Evolutionary conservation across 371 early-diverging fungal species (phyloP), one percentile per base, ranked within the genome.

Genomic region (Blastocladiella emersonii): DNA sequence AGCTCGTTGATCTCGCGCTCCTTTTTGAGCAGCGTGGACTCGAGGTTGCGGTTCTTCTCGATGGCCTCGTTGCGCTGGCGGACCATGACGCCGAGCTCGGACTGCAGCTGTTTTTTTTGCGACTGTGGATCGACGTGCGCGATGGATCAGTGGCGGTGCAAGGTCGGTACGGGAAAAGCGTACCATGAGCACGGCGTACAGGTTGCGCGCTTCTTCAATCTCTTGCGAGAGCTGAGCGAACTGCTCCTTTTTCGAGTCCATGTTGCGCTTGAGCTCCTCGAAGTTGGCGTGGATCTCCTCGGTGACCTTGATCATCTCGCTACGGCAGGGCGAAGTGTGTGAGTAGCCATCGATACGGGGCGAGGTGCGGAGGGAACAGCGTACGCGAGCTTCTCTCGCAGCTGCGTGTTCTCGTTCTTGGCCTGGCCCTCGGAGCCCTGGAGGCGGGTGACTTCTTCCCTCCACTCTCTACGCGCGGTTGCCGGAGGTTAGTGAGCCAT

Each of bases 1-100:
- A 79, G 67, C 21, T 79, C 77, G n/a, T 73, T 57, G 44, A 79
- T 74, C 41, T 78, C 76, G 57, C 72, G 72, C 63, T 78, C 78
- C 67, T 79, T 79, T 10, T 73, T 66, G 7, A 65, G 53, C 12
- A 74, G 59, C 34, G 62, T 65, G 45, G 68, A 67, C 61, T 76
- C 75, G 57, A 77, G 63, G n/a, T 65, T 66, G 48, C 75, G 75
- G 60, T 64, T 65, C 49, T 71, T 70, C 19, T 78, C 78, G 12
- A 36, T 25, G 25, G 76, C 48, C 30, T 79, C 79, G 48, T 71
- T 68, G 30, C 71, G 62, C 51, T 71, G 71, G 55, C 74, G 73
- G 12, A 66, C 62, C 17, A 66, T 48, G 27, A 59, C 61, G 32
- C 57, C 61, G 25, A 74, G 62, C 15, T 79, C 79, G n/a, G 39